These are phyloP conservation scores for Termitomyces sp. DNA, from an alignment of 768 basidiomycete genomes.

Conservation along the genomic window DNA sequence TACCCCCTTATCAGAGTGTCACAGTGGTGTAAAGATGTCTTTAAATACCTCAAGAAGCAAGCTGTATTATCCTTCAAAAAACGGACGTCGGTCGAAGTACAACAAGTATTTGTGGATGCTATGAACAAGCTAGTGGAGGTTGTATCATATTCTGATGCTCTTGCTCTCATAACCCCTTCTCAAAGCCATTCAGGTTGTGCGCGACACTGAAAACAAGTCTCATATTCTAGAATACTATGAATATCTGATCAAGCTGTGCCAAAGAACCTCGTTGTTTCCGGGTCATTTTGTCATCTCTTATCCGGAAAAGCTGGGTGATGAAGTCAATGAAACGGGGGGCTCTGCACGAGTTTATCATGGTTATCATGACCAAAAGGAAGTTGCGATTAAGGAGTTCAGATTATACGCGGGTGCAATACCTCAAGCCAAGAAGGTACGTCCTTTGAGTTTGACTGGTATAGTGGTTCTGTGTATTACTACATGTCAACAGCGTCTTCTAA, in stretches of 20 bases:
- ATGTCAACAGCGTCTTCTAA: constrained; percentile 16
- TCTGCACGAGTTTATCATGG: constrained; percentile 21
- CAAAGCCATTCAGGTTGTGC: constrained; percentile 7
- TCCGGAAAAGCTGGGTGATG: neutral
- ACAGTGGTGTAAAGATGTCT: constrained; percentile 14
- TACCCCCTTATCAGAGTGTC: neutral
- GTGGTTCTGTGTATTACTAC: neutral
- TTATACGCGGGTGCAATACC: constrained; percentile 6
- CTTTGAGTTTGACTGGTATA: neutral
- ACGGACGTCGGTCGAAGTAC: neutral
- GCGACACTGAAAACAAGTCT: constrained; percentile 9
- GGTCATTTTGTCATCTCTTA: constrained; percentile 3
- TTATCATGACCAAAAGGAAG: constrained; percentile 4
- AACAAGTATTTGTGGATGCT: constrained; percentile 13
- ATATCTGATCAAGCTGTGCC: constrained; percentile 13
- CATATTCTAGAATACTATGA: constrained; percentile 9
- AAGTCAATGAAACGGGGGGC: constrained; percentile 11
- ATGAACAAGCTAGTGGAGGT: constrained; percentile 16
- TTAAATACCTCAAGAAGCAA: constrained; percentile 4
- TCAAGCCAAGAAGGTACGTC: constrained; percentile 10
- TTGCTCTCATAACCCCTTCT: neutral
- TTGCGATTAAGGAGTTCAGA: constrained; percentile 21
- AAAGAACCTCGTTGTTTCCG: constrained; percentile 8
- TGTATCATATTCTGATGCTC: neutral
- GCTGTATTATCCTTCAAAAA: neutral